These are phyloP conservation scores for Plenodomus biglobosus DNA, from an alignment of 2,329 filamentous ascomycete genomes.

Conservation along the genomic window DNA sequence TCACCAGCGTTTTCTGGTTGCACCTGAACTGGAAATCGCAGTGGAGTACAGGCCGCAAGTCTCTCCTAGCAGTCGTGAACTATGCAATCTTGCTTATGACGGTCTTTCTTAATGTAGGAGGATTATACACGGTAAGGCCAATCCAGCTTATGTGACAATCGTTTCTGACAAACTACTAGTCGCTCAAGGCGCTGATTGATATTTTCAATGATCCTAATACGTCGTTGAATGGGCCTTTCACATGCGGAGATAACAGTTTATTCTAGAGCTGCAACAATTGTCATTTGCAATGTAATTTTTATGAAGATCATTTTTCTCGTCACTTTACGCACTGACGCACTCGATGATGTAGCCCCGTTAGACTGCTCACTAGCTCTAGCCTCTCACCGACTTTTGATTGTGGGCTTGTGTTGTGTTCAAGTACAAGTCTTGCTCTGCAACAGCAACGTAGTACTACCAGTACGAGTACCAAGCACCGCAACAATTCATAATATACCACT, in stretches of 20 bases:
- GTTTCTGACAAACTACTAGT: not conserved
- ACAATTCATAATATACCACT: no score
- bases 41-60: conserved; percentile 42
- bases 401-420: no score
- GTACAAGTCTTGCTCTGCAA: no score
- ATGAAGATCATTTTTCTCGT: no score
- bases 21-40: conserved; percentile 48
- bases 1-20: conserved; percentile 52
- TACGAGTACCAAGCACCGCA: no score
- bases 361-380: no score
- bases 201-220: conserved; percentile 30
- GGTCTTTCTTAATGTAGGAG: conserved; percentile 29
- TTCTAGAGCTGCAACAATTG: conserved; percentile 16
- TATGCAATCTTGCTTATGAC: conserved; percentile 43
- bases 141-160: not conserved
- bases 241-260: conserved; percentile 33
- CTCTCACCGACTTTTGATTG: no score
- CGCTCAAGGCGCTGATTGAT: conserved; percentile 30
- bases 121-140: conserved; percentile 19
- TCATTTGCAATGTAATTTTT: no score
- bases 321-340: no score
- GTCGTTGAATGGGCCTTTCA: conserved; percentile 31
- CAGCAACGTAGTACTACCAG: no score
- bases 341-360: no score
- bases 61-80: conserved; percentile 50